These are phyloP conservation scores for Penicillium riverlandense DNA, from an alignment of 495 filamentous ascomycete species.

Conservation along the genomic window DNA sequence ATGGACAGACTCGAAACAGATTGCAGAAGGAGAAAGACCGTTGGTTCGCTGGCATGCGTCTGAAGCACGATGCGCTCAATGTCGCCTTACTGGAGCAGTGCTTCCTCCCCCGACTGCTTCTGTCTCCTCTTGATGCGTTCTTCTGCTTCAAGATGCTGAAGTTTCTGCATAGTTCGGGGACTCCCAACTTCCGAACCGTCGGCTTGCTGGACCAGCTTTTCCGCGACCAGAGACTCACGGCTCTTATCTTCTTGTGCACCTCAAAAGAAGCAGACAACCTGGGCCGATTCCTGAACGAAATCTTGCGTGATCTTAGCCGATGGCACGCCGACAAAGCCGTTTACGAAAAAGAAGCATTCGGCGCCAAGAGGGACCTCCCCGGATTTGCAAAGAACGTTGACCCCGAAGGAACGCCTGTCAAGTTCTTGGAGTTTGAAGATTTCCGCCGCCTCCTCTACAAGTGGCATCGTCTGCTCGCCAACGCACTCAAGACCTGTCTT, in stretches of 20 bases:
- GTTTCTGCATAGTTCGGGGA: slow-evolving; percentile 73
- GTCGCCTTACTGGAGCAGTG: slow-evolving; percentile 80
- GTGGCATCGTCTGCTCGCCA: slow-evolving; percentile 77
- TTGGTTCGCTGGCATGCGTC: slow-evolving; percentile 62
- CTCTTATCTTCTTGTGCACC: slow-evolving; percentile 80
- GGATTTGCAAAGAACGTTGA: slow-evolving; percentile 63
- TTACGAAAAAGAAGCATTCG: slow-evolving; percentile 76
- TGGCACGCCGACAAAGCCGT: slow-evolving; percentile 75
- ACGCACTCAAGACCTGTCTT: slow-evolving; percentile 71
- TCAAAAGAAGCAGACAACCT: slow-evolving; percentile 86
- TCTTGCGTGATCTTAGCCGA: slow-evolving; percentile 65
- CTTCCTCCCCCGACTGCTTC: slow-evolving; percentile 74
- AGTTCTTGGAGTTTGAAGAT: slow-evolving; percentile 73
- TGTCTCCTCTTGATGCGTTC: slow-evolving; percentile 80
- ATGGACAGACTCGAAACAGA: slow-evolving; percentile 53
- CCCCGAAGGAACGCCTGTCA: slow-evolving; percentile 52
- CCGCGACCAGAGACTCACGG: slow-evolving; percentile 65
- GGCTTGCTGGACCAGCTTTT: slow-evolving; percentile 80
- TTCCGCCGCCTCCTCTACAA: slow-evolving; percentile 79
- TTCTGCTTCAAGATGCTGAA: slow-evolving; percentile 80
- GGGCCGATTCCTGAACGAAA: slow-evolving; percentile 76
- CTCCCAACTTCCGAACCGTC: slow-evolving; percentile 81
- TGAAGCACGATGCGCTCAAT: slow-evolving; percentile 60
- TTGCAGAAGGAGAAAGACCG: slow-evolving; percentile 69
- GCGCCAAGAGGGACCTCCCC: slow-evolving; percentile 51